Conservation (phyloP, 371 early-diverging fungal species). For the Circinella umbellata region DNA sequence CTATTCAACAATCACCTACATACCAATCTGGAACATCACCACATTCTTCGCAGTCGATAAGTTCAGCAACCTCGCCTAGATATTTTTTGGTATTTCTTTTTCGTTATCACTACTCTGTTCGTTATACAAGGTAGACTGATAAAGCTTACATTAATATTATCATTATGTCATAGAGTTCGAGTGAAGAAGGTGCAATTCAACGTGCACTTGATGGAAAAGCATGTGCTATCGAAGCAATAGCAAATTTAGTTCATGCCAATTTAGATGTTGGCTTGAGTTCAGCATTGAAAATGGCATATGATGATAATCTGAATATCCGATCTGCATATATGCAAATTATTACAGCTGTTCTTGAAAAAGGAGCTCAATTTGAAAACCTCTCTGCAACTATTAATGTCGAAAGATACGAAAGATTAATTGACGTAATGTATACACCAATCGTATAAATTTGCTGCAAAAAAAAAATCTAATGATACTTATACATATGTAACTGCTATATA, state of each 20-base stretch:
- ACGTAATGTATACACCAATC: conserved; percentile 33
- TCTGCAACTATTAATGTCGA: conserved; percentile 72
- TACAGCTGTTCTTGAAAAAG: conserved; percentile 83
- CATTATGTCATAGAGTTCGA: not conserved
- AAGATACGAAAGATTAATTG: conserved; percentile 73
- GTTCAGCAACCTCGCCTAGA: not conserved
- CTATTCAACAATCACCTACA: not conserved
- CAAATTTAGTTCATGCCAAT: conserved; percentile 87
- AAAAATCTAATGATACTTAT: too few species aligned
- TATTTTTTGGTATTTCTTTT: not conserved
- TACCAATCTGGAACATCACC: not conserved
- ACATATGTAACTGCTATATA: not conserved
- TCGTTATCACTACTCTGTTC: too few species aligned
- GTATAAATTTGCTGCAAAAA: not conserved
- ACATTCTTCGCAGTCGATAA: not conserved
- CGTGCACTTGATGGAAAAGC: not conserved
- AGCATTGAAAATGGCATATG: conserved; percentile 86
- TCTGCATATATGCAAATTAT: conserved; percentile 89
- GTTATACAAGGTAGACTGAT: too few species aligned
- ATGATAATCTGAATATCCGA: conserved; percentile 83
- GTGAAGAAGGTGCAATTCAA: not conserved
- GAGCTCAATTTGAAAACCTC: conserved; percentile 80
- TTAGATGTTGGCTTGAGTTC: conserved; percentile 87
- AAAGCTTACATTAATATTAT: too few species aligned
- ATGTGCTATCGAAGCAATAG: conserved; percentile 70